Evolutionary conservation across 2,329 filamentous ascomycete species (phyloP), one percentile per base, ranked within the genome.

Genomic region (Talaromyces pinophilus): DNA sequence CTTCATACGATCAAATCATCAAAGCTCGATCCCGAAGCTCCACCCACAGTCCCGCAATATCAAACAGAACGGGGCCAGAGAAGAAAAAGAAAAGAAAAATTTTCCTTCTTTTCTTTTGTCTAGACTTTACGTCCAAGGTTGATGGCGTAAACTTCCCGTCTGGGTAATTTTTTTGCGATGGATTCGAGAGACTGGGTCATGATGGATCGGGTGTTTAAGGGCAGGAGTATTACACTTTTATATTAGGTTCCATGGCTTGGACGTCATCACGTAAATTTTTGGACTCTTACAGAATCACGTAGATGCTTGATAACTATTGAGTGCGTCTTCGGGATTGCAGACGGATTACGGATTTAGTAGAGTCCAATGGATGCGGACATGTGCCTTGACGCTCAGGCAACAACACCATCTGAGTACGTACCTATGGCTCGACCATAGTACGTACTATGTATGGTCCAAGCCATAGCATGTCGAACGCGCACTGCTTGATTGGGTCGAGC

Each of bases 381-480:
- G 54, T 57, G 54, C 54, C 33, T 55, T 57, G 30, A 38, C n/a
- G 30, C 52, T 55, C 50, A 54, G 50, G 28, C 50, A 52, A 30
- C 25, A 54, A 54, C 13, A n/a, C 2, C 22, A 30, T 30, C 28
- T 30, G 28, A 30, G 28, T 30, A 30, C 28, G 28, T 30, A 30
- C 28, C 2, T 25, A 25, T 25, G 25, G 25, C 25, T 25, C 25
- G 25, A 25, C 25, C 25, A 25, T 25, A 25, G 25, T 25, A 25
- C 25, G 2, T 3, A 2, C 2, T 25, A 25, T 4, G 28, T 30
- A 6, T 30, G 28, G 28, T 30, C 28, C 28, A 30, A 30, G 28
- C 28, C 28, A 30, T 30, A 30, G 28, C 28, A 30, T 7, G 28
- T 30, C 28, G 7, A 30, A 30, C 28, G 28, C 28, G 28, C 6